Base-by-base conservation (phyloP, 139 green algal species). In the Micromonas pusilla region DNA sequence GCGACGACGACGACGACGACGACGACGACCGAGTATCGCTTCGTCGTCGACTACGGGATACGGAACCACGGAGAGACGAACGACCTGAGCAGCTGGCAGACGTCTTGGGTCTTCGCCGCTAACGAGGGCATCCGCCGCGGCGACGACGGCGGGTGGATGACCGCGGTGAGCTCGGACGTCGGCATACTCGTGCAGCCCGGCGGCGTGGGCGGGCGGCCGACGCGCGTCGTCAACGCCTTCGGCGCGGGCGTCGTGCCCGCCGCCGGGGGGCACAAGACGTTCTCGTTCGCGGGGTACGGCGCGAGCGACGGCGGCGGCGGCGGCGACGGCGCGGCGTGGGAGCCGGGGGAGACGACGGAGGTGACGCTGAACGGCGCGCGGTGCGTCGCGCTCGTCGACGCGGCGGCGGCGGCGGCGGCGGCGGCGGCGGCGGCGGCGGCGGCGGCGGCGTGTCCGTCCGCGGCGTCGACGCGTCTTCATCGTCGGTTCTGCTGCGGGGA, bases 221-320 rank as follows among this genome's bases (percentile, higher is more conserved):
- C 37, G 37, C 68, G 68, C 37, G 68, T 62, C 1, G 68, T 75
- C 3, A 75, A 75, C 30, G 23, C 34, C 32, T 30, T 75, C 34
- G 21, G 28, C 63, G 28, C 19, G 21, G 21, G 23, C 28, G 37
- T 26, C 23, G 23, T 75, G 30, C 20, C 25, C 37, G 33, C n/a
- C 3, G 37, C 5, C 13, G 68, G 37, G 3, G 66, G 32, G 31
- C 19, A 33, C n/a, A 30, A 62, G 25, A 30, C 60, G 23, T 75
- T 75, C 62, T 60, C 37, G n/a, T 75, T 75, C 30, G 34, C 53
- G 23, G 37, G 68, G 16, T 16, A 57, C 9, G 9, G 45, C 9
- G 9, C 16, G 45, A 57, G 9, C 45, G 9, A n/a, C n/a, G n/a
- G n/a, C n/a, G n/a, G n/a, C n/a, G n/a, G n/a, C n/a, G n/a, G n/a